These are phyloP conservation scores for Beauveria scarabaeidicola DNA, from an alignment of 2,329 filamentous ascomycete genomes.

Conservation along the genomic window DNA sequence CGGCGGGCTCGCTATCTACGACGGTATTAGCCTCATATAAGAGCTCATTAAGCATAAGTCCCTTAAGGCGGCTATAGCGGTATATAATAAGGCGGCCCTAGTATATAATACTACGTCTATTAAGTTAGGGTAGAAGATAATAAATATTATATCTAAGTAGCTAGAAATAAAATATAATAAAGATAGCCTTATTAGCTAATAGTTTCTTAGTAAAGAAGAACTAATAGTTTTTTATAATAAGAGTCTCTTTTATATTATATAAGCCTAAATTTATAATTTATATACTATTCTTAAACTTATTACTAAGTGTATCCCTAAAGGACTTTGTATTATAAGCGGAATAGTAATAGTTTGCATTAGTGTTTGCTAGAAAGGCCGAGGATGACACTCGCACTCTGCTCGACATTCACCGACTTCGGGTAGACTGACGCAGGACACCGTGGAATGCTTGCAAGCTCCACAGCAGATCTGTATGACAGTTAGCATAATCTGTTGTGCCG, in stretches of 20 bases:
- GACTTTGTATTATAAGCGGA: slow-evolving; percentile 38
- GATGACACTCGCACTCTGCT: no score
- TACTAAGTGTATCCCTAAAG: slow-evolving; percentile 41
- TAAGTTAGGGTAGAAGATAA: slow-evolving; percentile 13
- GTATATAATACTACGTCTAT: slow-evolving; percentile 21
- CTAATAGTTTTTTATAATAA: neutral
- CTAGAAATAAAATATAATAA: slow-evolving; percentile 7
- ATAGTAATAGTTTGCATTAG: slow-evolving; percentile 38
- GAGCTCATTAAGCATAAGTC: slow-evolving; percentile 20
- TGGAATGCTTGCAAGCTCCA: no score
- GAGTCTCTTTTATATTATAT: neutral
- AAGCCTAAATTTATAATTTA: slow-evolving; percentile 19
- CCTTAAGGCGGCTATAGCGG: slow-evolving; percentile 20
- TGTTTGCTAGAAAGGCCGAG: no score
- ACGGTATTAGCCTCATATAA: slow-evolving; percentile 32
- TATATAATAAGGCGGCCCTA: slow-evolving; percentile 26
- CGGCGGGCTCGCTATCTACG: slow-evolving; percentile 34
- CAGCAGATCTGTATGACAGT: no score
- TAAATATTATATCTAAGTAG: slow-evolving; percentile 7
- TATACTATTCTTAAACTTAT: slow-evolving; percentile 37
- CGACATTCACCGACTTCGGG: no score
- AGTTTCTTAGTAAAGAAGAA: neutral
- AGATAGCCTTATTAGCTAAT: slow-evolving; percentile 3
- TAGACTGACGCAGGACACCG: no score
- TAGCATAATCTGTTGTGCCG: no score